Conservation (phyloP, 805 yeast genomes). For the Maudiozyma turicensis region DNA sequence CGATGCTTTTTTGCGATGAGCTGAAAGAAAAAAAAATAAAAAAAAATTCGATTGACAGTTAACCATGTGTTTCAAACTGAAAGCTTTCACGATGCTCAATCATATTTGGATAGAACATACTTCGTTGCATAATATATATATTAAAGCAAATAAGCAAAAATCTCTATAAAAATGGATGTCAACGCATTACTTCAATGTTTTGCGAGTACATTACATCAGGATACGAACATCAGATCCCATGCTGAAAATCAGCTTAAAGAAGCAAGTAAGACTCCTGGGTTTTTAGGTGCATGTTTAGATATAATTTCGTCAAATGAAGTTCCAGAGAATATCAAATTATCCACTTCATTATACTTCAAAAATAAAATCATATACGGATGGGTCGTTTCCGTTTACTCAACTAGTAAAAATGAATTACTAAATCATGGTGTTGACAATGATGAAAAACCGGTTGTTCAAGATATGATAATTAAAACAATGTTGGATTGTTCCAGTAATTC, state of each 20-base stretch:
- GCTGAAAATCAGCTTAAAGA: conserved; percentile 62
- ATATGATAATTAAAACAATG: conserved; percentile 57
- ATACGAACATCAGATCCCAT: conserved; percentile 46
- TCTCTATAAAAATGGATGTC: conserved; percentile 47
- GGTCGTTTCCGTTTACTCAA: conserved; percentile 29
- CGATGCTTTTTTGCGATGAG: conserved; percentile 9
- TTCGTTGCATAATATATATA: too few species aligned
- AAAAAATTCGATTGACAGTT: too few species aligned
- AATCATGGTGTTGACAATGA: conserved; percentile 42
- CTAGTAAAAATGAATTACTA: conserved; percentile 21
- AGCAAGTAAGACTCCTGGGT: conserved; percentile 56
- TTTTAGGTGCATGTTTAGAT: conserved; percentile 74
- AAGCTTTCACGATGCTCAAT: too few species aligned
- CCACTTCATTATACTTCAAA: conserved; percentile 78
- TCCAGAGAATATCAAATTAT: conserved; percentile 44
- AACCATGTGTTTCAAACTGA: too few species aligned
- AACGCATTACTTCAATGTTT: conserved; percentile 62
- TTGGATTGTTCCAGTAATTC: conserved; percentile 36
- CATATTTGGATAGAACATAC: too few species aligned
- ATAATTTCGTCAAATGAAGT: conserved; percentile 48
- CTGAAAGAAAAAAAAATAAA: conserved; percentile 7
- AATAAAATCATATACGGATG: conserved; percentile 61
- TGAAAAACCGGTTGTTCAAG: conserved; percentile 68
- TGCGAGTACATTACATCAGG: conserved; percentile 66
- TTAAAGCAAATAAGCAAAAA: neutral